Conservation (phyloP, 345 rosid species). For the Conringia planisiliqua region DNA sequence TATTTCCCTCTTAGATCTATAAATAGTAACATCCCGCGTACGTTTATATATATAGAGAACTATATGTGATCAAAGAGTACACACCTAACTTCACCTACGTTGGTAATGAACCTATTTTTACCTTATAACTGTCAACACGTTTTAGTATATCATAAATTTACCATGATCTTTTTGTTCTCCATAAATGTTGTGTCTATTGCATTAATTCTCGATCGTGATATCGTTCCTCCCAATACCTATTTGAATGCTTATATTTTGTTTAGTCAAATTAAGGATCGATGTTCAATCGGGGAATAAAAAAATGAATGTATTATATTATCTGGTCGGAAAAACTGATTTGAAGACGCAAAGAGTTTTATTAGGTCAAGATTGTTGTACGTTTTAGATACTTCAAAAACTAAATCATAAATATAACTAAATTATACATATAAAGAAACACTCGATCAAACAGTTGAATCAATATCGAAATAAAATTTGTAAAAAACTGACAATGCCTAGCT, state of each 20-base stretch:
- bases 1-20: slow-evolving; percentile 14
- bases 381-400: background rate
- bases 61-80: slow-evolving; percentile 11
- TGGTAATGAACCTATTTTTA: slow-evolving; percentile 9
- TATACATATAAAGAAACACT: too few relatives aligned
- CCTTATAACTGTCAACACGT: background rate
- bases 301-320: background rate
- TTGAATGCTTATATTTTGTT: background rate
- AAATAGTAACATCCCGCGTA: slow-evolving; percentile 11
- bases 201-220: background rate
- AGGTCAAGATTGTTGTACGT: background rate
- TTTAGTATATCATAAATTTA: background rate
- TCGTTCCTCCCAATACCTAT: background rate
- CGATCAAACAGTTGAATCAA: background rate
- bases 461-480: background rate
- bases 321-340: background rate
- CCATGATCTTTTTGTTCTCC: background rate
- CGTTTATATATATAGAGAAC: background rate
- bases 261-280: background rate
- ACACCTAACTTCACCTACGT: background rate
- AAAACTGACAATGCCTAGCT: background rate
- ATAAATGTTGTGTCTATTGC: background rate
- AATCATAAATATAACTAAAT: background rate
- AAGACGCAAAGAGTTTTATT: too few relatives aligned
- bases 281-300: background rate